Evolutionary conservation across 2,329 filamentous ascomycete genomes (phyloP), one percentile per base, ranked within the genome.

Genomic region (Lomentospora prolificans): DNA sequence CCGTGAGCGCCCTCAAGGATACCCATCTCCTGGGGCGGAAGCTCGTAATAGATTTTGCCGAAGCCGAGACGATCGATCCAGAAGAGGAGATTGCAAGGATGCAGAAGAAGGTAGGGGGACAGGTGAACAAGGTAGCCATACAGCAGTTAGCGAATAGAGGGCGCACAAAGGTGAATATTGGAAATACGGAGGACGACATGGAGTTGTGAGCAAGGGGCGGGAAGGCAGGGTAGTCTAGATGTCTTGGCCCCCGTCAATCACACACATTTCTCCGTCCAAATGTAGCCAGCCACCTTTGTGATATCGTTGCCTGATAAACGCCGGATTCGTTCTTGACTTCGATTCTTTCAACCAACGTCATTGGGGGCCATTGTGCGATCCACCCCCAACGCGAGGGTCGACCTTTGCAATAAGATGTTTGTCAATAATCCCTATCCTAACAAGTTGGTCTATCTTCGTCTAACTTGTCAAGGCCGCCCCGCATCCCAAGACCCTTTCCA

Each of bases 21-120:
- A 97, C 94, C 48, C 94, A 99, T 80, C 76, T 99, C 65, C 79
- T 97, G 57, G 94, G 94, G 57, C 84, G 94, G 58, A 85, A 87
- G 65, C 78, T 99, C 64, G 90, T 97, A 56, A 78, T 99, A 59
- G 89, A 96, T 68, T 97, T 90, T 73, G 92, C 91, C 39, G 86
- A 90, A 65, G 88, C 86, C 61, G 94, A 97, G 64, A 81, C 89
- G 39, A 79, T 94, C 62, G 91, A 97, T 73, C 86, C 94, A 3
- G 94, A 99, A 75, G 90, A 91, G 71, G 91, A 97, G 73, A 94
- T 99, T 67, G 86, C 88, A 69, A 92, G 90, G 75, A 96, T 99
- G 87, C 89, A 95, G 73, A 88, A 89, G 79, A 99, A 96, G 79
- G 87, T 95, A 66, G 89, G 89, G 59, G 84, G 86, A 58, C 92